Percentiles rank a stretch among this genome's conserved stretches.
These are phyloP conservation scores for Silybum marianum DNA, from an alignment of 129 eudicot species.

Conservation along the genomic window DNA sequence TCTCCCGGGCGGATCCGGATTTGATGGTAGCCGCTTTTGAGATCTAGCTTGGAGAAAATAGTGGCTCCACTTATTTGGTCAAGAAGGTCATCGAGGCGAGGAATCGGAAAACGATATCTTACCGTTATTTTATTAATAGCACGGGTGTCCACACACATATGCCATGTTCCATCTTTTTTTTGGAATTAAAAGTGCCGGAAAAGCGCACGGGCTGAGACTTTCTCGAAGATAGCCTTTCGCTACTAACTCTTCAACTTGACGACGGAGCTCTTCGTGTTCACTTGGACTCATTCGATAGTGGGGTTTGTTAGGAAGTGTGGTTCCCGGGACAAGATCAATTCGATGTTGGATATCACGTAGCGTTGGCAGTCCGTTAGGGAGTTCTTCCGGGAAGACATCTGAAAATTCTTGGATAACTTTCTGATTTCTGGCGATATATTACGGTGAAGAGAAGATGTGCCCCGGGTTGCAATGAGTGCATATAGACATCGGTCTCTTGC, in stretches of 20 bases:
- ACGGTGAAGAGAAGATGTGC: too few relatives aligned
- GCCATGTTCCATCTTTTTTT: too few relatives aligned
- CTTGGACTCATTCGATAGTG: background rate
- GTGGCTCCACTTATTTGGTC: background rate
- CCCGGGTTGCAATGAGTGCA: too few relatives aligned
- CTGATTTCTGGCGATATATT: too few relatives aligned
- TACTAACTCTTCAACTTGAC: background rate
- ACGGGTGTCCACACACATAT: too few relatives aligned
- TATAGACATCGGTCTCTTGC: too few relatives aligned
- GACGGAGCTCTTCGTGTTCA: too few relatives aligned
- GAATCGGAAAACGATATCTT: background rate
- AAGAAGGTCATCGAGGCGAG: background rate
- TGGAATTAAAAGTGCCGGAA: too few relatives aligned
- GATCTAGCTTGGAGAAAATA: background rate
- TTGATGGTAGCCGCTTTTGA: background rate
- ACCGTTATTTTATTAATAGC: background rate
- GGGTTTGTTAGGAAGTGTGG: background rate
- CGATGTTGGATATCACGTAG: background rate
- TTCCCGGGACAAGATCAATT: background rate
- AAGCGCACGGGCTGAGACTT: background rate
- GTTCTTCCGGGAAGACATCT: background rate
- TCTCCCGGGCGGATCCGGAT: background rate
- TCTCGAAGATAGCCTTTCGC: background rate
- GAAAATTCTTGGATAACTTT: background rate
- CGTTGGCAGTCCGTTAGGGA: background rate